These are phyloP conservation scores for Moesziomyces aphidis DNA, from an alignment of 1,284 basidiomycete species.

Conservation along the genomic window DNA sequence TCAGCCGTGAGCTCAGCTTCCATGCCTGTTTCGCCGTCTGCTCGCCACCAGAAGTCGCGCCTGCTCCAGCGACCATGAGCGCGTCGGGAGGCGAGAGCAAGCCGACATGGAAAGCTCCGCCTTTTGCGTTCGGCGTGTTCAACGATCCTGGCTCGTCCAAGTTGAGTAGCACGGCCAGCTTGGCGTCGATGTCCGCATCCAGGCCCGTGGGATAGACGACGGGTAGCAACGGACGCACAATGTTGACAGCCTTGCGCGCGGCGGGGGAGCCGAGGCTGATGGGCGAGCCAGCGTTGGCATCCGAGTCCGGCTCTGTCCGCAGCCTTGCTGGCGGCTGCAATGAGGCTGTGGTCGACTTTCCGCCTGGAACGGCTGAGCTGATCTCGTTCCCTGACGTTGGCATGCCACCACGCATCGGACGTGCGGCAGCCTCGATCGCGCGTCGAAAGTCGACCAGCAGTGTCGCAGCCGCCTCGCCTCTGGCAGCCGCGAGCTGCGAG, in stretches of 20 bases:
- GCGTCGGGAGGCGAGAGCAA: slow-evolving; percentile 25
- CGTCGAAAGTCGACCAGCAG: slow-evolving; percentile 59
- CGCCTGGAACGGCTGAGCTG: neutral
- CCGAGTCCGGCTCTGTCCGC: slow-evolving; percentile 15
- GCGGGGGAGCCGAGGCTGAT: slow-evolving; percentile 28
- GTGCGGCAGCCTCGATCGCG: slow-evolving; percentile 59
- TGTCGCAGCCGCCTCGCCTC: slow-evolving; percentile 27
- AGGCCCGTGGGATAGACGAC: slow-evolving; percentile 48
- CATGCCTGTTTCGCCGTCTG: slow-evolving; percentile 11
- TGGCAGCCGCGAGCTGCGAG: slow-evolving; percentile 42
- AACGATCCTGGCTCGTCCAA: slow-evolving; percentile 6
- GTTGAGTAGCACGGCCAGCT: slow-evolving; percentile 23
- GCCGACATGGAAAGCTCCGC: slow-evolving; percentile 20
- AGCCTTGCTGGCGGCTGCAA: slow-evolving; percentile 11
- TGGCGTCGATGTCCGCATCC: slow-evolving; percentile 32
- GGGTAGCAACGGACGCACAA: slow-evolving; percentile 53
- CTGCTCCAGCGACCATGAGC: slow-evolving; percentile 22
- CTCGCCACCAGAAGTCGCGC: neutral
- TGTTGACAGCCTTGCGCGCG: slow-evolving; percentile 49
- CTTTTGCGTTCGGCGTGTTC: too few species aligned
- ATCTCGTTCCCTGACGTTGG: slow-evolving; percentile 6
- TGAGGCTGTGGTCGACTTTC: neutral
- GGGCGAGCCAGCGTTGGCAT: neutral
- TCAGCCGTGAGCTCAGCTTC: slow-evolving; percentile 35
- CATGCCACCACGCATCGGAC: slow-evolving; percentile 18